These are phyloP conservation scores for Ploettnerulaceae sp. DNA, from an alignment of 2,329 filamentous ascomycete genomes.

Conservation along the genomic window DNA sequence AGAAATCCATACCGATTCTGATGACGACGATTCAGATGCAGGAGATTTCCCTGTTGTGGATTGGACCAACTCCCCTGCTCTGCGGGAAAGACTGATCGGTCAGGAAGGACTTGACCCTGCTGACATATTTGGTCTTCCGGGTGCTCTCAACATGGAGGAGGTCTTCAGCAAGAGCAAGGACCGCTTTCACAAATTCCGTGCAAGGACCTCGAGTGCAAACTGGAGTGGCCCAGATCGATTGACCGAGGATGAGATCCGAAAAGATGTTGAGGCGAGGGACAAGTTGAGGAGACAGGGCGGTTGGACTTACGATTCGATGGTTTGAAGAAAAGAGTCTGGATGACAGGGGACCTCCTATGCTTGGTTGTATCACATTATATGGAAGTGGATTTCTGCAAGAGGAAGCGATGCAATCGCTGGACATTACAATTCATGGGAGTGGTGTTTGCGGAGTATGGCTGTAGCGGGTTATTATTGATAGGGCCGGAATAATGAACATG, in stretches of 20 bases:
- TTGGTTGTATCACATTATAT: too few relatives aligned
- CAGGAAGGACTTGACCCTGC: constrained; percentile 86
- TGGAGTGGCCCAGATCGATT: constrained; percentile 80
- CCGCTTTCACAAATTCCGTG: constrained; percentile 79
- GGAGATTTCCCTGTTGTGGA: constrained; percentile 60
- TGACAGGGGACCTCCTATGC: too few relatives aligned
- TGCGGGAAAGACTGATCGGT: constrained; percentile 67
- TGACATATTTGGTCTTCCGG: constrained; percentile 82
- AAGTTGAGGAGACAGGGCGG: constrained; percentile 76
- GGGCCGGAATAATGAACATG: too few relatives aligned
- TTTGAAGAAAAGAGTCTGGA: too few relatives aligned
- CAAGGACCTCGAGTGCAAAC: constrained; percentile 88
- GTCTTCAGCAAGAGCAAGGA: constrained; percentile 90
- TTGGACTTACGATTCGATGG: constrained; percentile 60
- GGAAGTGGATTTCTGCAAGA: too few relatives aligned
- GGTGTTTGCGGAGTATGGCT: too few relatives aligned
- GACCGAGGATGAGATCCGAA: constrained; percentile 81
- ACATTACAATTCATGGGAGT: too few relatives aligned
- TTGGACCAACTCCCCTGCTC: constrained; percentile 86
- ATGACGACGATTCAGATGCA: constrained; percentile 72
- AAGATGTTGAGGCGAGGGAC: constrained; percentile 74
- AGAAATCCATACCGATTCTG: constrained; percentile 92
- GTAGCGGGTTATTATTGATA: too few relatives aligned
- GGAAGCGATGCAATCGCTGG: too few relatives aligned
- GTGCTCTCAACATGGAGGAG: constrained; percentile 89